Evolutionary conservation across 2,329 filamentous ascomycete genomes (phyloP), one percentile per base, ranked within the genome.

Genomic region (Cercospora nicotianae): DNA sequence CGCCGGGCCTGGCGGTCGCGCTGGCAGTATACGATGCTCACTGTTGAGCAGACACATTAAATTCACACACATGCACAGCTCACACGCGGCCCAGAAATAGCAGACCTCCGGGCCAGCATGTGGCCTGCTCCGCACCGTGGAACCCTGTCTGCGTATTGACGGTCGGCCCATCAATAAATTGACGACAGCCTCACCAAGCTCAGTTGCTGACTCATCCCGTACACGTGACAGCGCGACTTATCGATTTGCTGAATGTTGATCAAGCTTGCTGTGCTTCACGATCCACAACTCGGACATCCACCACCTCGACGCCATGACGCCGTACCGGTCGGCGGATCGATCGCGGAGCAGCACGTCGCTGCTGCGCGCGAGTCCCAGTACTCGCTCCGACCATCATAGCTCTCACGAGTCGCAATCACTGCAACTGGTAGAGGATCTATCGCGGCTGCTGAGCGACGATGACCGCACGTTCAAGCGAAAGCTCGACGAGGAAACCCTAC

Each of bases 391-490:
- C 23, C 42, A 59, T 7, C 51, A 68, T 28, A 69, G 69, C 53
- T 55, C 63, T 3, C 48, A 60, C 18, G 60, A 60, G 7, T 18
- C 20, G 12, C 28, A 61, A 18, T 67, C 66, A 8, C 30, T 67
- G 18, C 60, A 69, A 18, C 6, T 70, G 13, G 58, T 67, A 23
- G 69, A 71, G 23, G 69, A 72, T 20, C 33, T 71, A 20, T 65
- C 63, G 28, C 71, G 67, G 18, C 60, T 71, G 16, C 58, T 69
- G 10, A 62, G 68, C 8, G 68, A 72, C 58, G 61, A 68, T 33
- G 67, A 72, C 39, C 66, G 66, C 39, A 61, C 63, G 12, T 71
- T 71, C 55, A 67, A 66, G n/a, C 63, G 65, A 55, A 55, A 67
- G 42, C 42, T 73, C 16, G 72, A 71, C 64, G 67, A 72, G 31